These are phyloP conservation scores for Marasmius sp. DNA, from an alignment of 1,284 basidiomycete species.

Conservation along the genomic window DNA sequence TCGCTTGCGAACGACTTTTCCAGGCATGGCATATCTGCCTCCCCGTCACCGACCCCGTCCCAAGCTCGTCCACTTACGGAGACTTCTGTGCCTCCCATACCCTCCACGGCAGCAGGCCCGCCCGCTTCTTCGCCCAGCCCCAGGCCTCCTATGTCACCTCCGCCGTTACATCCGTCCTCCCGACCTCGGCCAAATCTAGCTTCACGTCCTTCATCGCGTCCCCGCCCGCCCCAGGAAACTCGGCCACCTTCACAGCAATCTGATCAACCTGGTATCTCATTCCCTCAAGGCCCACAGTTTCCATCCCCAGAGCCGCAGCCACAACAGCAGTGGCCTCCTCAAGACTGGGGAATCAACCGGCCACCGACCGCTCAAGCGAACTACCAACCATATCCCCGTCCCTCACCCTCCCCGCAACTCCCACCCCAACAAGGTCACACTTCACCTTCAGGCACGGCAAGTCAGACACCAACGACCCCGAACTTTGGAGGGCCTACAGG, in stretches of 20 bases:
- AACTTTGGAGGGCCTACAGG: not conserved
- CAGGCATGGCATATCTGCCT: conserved; percentile 27
- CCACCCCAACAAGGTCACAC: not conserved
- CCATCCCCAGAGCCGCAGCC: conserved; percentile 29
- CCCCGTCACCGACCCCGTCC: conserved; percentile 1
- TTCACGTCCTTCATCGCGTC: conserved; percentile 15
- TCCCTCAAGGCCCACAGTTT: conserved; percentile 10
- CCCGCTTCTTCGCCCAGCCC: not conserved
- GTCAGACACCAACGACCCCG: not conserved
- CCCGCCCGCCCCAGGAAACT: conserved; percentile 8
- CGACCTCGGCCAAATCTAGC: conserved; percentile 15
- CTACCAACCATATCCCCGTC: not conserved
- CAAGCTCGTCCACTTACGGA: not conserved
- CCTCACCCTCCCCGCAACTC: not conserved
- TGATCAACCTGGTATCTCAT: conserved; percentile 1
- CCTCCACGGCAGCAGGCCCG: conserved; percentile 6
- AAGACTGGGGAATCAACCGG: conserved; percentile 36
- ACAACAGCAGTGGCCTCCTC: conserved; percentile 43
- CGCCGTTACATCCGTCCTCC: conserved; percentile 24
- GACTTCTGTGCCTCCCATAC: conserved; percentile 9
- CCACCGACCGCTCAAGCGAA: not conserved
- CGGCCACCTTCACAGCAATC: conserved; percentile 11
- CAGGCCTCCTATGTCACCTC: conserved; percentile 12
- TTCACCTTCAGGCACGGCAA: not conserved
- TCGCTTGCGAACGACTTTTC: conserved; percentile 32